Evolutionary conservation across 352 stramenopile species (phyloP).

Genomic region (Pythium rhizo-oryzae): DNA sequence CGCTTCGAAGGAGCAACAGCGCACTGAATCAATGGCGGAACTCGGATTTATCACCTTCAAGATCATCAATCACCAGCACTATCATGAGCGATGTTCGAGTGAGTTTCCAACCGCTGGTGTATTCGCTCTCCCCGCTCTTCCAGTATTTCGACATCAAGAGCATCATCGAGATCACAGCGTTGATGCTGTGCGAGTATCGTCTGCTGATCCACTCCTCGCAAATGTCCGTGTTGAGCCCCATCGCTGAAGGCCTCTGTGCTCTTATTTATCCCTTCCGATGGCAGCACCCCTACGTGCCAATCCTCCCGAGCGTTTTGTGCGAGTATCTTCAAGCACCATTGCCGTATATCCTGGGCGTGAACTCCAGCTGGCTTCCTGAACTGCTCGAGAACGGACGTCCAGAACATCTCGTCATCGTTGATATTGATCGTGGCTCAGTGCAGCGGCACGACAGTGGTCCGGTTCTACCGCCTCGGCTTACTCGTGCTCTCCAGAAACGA

Average conservation of each 20-base stretch:
- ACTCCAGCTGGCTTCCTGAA: constrained; percentile 66
- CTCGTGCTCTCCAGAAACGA: constrained; percentile 46
- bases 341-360: constrained; percentile 82
- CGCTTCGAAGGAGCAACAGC: constrained; percentile 15
- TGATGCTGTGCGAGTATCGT: constrained; percentile 81
- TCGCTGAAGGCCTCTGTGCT: constrained; percentile 73
- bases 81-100: constrained; percentile 26
- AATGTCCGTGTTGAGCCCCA: constrained; percentile 70
- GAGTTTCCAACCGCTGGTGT: constrained; percentile 63
- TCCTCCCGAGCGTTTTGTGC: constrained; percentile 75
- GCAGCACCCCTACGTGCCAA: constrained; percentile 86
- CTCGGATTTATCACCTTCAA: constrained; percentile 43
- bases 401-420: constrained; percentile 83
- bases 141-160: constrained; percentile 77
- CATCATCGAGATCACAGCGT: constrained; percentile 60
- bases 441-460: constrained; percentile 60
- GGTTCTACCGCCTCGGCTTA: constrained; percentile 57
- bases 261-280: constrained; percentile 87
- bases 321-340: constrained; percentile 86
- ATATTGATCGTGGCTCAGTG: constrained; percentile 73
- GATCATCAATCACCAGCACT: constrained; percentile 42
- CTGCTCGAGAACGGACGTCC: constrained; percentile 71
- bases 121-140: constrained; percentile 72
- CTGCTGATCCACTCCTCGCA: constrained; percentile 80
- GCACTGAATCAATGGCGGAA: neutral